These are phyloP conservation scores for Ceratocystis ficicola DNA, from an alignment of 2,329 filamentous ascomycete genomes.

Conservation along the genomic window DNA sequence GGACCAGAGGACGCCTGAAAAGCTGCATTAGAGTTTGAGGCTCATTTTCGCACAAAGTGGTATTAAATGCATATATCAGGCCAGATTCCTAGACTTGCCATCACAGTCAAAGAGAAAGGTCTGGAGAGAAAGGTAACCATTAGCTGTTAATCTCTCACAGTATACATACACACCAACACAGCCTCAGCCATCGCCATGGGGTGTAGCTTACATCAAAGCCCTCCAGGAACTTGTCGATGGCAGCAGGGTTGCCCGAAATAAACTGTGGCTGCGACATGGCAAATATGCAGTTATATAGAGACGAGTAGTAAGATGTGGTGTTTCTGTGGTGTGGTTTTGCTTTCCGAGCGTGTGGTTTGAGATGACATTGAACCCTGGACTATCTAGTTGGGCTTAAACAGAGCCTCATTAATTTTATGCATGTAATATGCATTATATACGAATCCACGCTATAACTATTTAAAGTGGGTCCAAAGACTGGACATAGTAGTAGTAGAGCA, in stretches of 20 bases:
- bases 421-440: neutral
- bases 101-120: constrained; percentile 95
- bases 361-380: neutral
- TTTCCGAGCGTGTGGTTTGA: neutral
- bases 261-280: constrained; percentile 41
- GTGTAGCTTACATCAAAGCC: constrained; percentile 68
- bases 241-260: constrained; percentile 66
- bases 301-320: neutral
- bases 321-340: neutral
- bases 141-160: constrained; percentile 1
- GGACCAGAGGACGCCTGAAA: constrained; percentile 83
- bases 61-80: neutral
- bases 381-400: neutral
- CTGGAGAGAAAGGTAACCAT: constrained; percentile 34
- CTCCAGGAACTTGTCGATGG: constrained; percentile 72
- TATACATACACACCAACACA: neutral
- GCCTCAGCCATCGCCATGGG: neutral
- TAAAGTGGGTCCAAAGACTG: neutral
- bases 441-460: neutral
- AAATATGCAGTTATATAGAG: neutral
- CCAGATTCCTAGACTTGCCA: constrained; percentile 44
- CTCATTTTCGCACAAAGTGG: neutral
- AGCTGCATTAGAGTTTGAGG: neutral
- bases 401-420: neutral
- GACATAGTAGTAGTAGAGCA: neutral